Percentiles rank a stretch among this genome's conserved stretches.
These are phyloP conservation scores for Hypericum androsaemum DNA, from an alignment of 345 rosid species.

Conservation along the genomic window DNA sequence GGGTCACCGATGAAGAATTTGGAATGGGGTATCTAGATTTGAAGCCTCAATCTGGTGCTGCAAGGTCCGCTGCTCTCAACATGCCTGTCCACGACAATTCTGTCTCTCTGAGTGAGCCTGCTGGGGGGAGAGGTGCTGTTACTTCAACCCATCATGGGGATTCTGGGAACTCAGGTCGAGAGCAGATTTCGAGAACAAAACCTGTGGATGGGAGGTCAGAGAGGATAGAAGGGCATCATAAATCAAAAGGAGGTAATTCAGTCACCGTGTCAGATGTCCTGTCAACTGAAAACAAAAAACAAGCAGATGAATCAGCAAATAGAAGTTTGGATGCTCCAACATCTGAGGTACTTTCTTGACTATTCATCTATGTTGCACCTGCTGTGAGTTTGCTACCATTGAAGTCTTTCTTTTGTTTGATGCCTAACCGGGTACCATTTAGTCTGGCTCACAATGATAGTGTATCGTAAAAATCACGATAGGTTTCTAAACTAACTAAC, in stretches of 20 bases:
- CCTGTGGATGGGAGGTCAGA: slow-evolving; percentile 58
- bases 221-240: slow-evolving; percentile 48
- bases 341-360: slow-evolving; percentile 45
- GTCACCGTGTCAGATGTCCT: slow-evolving; percentile 46
- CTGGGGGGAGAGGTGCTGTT: slow-evolving; percentile 34
- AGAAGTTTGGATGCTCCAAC: slow-evolving; percentile 50
- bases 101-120: slow-evolving; percentile 46
- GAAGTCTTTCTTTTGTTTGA: neutral
- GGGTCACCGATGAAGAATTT: slow-evolving; percentile 99
- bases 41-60: slow-evolving; percentile 53
- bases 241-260: slow-evolving; percentile 42
- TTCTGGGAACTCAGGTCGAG: slow-evolving; percentile 47
- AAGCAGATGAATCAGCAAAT: slow-evolving; percentile 36
- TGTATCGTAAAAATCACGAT: too few relatives aligned
- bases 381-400: neutral
- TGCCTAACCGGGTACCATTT: neutral
- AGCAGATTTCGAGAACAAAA: slow-evolving; percentile 53
- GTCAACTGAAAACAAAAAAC: slow-evolving; percentile 45
- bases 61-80: slow-evolving; percentile 42
- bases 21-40: slow-evolving; percentile 96
- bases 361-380: slow-evolving; percentile 5
- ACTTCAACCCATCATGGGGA: slow-evolving; percentile 42
- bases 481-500: too few relatives aligned
- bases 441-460: neutral
- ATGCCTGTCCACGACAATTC: slow-evolving; percentile 42